phyloP scores from a whole-genome alignment of 345 rosid species.

The Atalantia buxifolia region DNA sequence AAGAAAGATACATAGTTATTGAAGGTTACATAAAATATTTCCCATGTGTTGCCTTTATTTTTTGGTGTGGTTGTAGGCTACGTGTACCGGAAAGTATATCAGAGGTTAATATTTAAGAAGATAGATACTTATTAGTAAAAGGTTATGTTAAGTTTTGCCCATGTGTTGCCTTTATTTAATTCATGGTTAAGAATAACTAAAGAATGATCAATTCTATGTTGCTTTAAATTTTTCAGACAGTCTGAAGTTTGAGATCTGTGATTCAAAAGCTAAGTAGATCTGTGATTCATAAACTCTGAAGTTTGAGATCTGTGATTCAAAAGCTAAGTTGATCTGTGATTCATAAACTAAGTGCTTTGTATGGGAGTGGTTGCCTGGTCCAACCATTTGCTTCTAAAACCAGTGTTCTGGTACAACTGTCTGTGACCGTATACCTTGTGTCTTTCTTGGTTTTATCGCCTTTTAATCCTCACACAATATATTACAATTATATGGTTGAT shows the following conservation, averaged over 20 bases:
- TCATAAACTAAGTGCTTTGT: background rate
- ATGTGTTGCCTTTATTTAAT: background rate
- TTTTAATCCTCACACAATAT: background rate
- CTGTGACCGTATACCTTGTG: background rate
- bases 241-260: background rate
- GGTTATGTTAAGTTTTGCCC: background rate
- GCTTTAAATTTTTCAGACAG: background rate
- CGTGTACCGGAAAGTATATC: background rate
- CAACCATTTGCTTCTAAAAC: background rate
- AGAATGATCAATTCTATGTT: background rate
- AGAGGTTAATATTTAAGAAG: background rate
- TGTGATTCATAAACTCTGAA: background rate
- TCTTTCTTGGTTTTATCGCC: background rate
- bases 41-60: background rate
- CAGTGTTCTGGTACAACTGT: background rate
- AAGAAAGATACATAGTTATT: background rate
- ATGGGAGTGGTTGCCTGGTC: background rate
- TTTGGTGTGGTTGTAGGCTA: too few species aligned
- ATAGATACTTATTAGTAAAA: background rate
- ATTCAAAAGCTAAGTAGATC: background rate
- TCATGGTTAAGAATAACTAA: background rate
- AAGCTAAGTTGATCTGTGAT: background rate
- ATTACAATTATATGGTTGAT: background rate
- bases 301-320: background rate
- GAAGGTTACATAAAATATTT: background rate